Conservation (phyloP, 2,329 filamentous ascomycete genomes). For the Fusarium bulbicola region DNA sequence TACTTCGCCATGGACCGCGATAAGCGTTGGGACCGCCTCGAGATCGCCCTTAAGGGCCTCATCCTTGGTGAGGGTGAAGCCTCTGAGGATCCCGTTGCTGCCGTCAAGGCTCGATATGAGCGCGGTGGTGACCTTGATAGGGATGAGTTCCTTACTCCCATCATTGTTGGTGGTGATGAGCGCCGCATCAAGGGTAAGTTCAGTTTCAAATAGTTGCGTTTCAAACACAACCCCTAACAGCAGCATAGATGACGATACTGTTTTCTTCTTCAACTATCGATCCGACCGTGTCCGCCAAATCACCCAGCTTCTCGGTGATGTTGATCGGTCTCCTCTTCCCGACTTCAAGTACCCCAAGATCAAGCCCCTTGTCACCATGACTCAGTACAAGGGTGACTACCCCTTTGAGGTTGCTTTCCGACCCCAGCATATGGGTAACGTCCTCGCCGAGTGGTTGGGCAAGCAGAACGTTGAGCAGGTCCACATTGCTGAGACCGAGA, state of each 20-base stretch:
- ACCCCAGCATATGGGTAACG: constrained; percentile 95
- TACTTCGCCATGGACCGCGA: constrained; percentile 99
- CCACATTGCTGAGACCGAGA: constrained; percentile 98
- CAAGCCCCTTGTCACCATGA: constrained; percentile 90
- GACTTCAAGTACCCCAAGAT: constrained; percentile 96
- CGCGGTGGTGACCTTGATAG: constrained; percentile 75
- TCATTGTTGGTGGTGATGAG: constrained; percentile 90
- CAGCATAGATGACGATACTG: constrained; percentile 81
- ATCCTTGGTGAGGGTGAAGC: constrained; percentile 87
- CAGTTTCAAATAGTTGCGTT: neutral
- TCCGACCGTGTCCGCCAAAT: constrained; percentile 97
- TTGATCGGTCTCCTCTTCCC: constrained; percentile 88
- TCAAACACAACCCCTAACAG: constrained; percentile 4
- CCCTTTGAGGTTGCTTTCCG: constrained; percentile 92
- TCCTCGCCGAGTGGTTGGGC: constrained; percentile 95
- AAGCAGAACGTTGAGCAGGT: constrained; percentile 92
- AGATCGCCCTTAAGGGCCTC: constrained; percentile 88
- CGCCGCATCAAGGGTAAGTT: constrained; percentile 81
- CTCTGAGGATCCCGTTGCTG: constrained; percentile 83
- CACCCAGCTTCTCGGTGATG: constrained; percentile 90
- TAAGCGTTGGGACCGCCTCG: constrained; percentile 97
- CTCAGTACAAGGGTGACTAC: constrained; percentile 95
- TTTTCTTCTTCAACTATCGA: constrained; percentile 99
- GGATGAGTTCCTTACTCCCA: constrained; percentile 98
- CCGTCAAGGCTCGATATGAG: constrained; percentile 87